phyloP scores from a whole-genome alignment of 352 stramenopile species.

The Thraustochytrium striatum region DNA sequence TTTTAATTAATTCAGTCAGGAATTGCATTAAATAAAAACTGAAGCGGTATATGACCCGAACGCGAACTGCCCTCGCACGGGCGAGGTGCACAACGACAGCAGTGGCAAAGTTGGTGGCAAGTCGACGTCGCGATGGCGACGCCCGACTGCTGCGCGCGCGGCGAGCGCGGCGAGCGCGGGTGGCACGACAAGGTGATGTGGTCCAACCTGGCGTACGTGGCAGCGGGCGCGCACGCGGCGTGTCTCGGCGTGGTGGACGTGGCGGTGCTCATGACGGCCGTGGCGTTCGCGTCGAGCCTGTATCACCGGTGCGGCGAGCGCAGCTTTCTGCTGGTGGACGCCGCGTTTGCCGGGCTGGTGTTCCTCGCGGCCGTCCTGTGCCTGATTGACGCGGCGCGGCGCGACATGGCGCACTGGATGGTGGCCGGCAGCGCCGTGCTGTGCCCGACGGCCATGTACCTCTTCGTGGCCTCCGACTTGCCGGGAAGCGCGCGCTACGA shows the following conservation, averaged over 20 bases:
- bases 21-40: too few species aligned
- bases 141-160: too few species aligned
- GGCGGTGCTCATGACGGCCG: slow-evolving; percentile 4
- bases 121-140: too few species aligned
- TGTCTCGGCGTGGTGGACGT: slow-evolving; percentile 16
- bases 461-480: slow-evolving; percentile 20
- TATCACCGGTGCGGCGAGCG: slow-evolving; percentile 1
- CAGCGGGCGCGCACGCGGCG: slow-evolving; percentile 1
- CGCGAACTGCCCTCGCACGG: too few species aligned
- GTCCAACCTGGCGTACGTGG: slow-evolving; percentile 7
- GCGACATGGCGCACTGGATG: not conserved
- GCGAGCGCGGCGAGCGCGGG: too few species aligned
- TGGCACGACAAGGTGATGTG: slow-evolving; percentile 19
- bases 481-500: not conserved
- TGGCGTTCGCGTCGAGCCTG: not conserved
- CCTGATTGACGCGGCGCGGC: not conserved
- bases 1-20: not conserved
- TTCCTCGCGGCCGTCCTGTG: not conserved
- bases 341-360: not conserved
- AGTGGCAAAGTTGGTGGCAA: too few species aligned
- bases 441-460: slow-evolving; percentile 1
- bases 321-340: not conserved
- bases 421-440: not conserved
- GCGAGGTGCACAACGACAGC: too few species aligned
- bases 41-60: too few species aligned